phyloP scores from a whole-genome alignment of 768 basidiomycete genomes.

The Boletus patriciae region DNA sequence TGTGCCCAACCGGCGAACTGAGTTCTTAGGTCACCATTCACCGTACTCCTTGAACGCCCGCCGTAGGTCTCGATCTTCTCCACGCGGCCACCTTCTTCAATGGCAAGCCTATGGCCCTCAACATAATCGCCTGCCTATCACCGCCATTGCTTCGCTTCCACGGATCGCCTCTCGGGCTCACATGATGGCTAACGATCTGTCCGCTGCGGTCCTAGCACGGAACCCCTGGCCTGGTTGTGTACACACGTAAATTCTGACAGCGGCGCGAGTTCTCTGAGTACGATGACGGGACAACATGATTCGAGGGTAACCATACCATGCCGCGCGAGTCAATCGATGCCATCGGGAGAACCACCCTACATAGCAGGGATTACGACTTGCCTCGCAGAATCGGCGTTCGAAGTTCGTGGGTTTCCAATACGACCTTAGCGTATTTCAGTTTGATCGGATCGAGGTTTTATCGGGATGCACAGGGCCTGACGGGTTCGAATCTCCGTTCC shows the following conservation, averaged over 20 bases:
- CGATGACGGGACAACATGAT: slow-evolving; percentile 22
- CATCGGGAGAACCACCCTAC: slow-evolving; percentile 26
- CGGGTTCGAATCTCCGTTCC: slow-evolving; percentile 26
- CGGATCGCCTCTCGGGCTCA: slow-evolving; percentile 19
- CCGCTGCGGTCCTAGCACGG: slow-evolving; percentile 10
- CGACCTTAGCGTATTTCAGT: slow-evolving; percentile 16
- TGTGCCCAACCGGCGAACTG: slow-evolving; percentile 12
- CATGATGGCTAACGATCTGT: slow-evolving; percentile 8
- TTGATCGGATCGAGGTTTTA: slow-evolving; percentile 23
- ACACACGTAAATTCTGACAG: slow-evolving; percentile 34
- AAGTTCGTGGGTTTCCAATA: slow-evolving; percentile 17
- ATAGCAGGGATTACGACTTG: slow-evolving; percentile 15
- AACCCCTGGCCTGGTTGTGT: slow-evolving; percentile 3
- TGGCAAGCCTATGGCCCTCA: slow-evolving; percentile 9
- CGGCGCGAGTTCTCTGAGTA: slow-evolving; percentile 21
- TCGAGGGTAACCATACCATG: slow-evolving; percentile 28
- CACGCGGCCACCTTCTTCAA: slow-evolving; percentile 23
- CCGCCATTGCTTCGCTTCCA: slow-evolving; percentile 25
- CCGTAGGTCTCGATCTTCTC: slow-evolving; percentile 14
- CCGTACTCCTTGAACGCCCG: slow-evolving; percentile 7
- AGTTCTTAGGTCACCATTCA: slow-evolving; percentile 1
- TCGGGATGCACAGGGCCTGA: slow-evolving; percentile 18
- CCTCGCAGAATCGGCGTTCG: slow-evolving; percentile 17
- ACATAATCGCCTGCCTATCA: slow-evolving; percentile 23
- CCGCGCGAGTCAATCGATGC: slow-evolving; percentile 31